Evolutionary conservation across 2,329 filamentous ascomycete genomes (phyloP).

Genomic region (Thielaviopsis cerberus): DNA sequence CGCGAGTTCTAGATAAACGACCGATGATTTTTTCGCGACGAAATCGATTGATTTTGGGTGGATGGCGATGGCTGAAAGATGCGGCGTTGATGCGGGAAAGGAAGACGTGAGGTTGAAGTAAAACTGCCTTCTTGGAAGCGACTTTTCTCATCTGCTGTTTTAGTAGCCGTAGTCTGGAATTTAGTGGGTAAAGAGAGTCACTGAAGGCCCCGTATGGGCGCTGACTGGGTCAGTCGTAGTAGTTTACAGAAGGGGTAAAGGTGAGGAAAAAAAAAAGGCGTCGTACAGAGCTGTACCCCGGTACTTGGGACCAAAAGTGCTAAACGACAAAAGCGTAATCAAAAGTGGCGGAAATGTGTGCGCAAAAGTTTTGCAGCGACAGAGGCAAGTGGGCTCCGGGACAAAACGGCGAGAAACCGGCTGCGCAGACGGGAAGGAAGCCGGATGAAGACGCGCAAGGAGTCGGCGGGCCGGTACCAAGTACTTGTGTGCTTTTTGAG

Average conservation of each 20-base stretch:
- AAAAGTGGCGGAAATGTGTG: neutral
- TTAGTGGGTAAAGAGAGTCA: neutral
- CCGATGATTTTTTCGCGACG: conserved; percentile 20
- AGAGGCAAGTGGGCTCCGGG: neutral
- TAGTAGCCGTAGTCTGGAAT: neutral
- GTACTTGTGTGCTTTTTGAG: neutral
- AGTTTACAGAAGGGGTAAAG: neutral
- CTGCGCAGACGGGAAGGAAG: neutral
- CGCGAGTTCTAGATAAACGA: conserved; percentile 8
- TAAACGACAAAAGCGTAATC: neutral
- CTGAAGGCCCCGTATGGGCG: neutral
- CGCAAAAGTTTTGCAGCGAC: neutral
- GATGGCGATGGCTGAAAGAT: conserved; percentile 10
- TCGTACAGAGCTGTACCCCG: neutral
- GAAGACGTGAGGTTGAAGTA: conserved; percentile 37
- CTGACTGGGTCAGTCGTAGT: too few species aligned
- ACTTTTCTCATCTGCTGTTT: neutral
- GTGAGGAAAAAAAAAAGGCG: neutral
- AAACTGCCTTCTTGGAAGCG: neutral
- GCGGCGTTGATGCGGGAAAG: conserved; percentile 31
- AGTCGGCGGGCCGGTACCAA: neutral
- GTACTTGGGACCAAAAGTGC: neutral
- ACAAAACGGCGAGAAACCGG: neutral
- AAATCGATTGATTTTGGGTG: conserved; percentile 19
- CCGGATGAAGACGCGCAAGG: neutral